phyloP scores from a whole-genome alignment of 768 basidiomycete genomes.

The Steccherinum ochraceum region DNA sequence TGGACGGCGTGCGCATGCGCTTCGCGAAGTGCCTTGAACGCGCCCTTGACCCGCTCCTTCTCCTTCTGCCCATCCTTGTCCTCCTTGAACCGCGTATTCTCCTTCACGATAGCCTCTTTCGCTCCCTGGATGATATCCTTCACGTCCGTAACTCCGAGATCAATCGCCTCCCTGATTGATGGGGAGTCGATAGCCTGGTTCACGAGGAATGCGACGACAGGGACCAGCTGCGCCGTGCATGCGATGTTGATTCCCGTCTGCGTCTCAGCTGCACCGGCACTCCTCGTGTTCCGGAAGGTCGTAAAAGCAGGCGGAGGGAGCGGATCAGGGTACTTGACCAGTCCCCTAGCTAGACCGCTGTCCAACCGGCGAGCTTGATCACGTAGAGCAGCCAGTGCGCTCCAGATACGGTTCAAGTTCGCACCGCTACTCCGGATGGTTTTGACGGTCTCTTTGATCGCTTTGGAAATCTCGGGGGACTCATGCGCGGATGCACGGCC shows the following conservation, averaged over 20 bases:
- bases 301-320: slow-evolving; percentile 42
- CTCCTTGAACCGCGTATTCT: slow-evolving; percentile 53
- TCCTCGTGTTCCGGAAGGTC: slow-evolving; percentile 41
- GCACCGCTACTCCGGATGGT: slow-evolving; percentile 47
- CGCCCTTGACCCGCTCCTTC: slow-evolving; percentile 14
- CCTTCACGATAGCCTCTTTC: slow-evolving; percentile 47
- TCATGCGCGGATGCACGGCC: slow-evolving; percentile 13
- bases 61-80: slow-evolving; percentile 25
- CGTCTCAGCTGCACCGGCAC: slow-evolving; percentile 10
- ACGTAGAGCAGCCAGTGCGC: slow-evolving; percentile 43
- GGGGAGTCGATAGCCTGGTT: slow-evolving; percentile 41
- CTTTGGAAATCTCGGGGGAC: slow-evolving; percentile 28
- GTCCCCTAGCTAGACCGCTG: slow-evolving; percentile 4
- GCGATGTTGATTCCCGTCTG: slow-evolving; percentile 20
- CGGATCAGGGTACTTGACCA: slow-evolving; percentile 49
- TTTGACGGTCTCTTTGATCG: slow-evolving; percentile 40
- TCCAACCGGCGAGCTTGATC: slow-evolving; percentile 12
- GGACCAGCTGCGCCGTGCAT: slow-evolving; percentile 57
- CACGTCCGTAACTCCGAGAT: slow-evolving; percentile 45
- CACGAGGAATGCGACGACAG: slow-evolving; percentile 56
- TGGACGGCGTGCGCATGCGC: slow-evolving; percentile 44
- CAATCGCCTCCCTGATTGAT: slow-evolving; percentile 52
- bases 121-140: slow-evolving; percentile 48
- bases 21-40: slow-evolving; percentile 40
- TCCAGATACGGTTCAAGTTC: slow-evolving; percentile 62